Evolutionary conservation across 345 rosid species (phyloP).

Genomic region (Ailanthus altissimus): DNA sequence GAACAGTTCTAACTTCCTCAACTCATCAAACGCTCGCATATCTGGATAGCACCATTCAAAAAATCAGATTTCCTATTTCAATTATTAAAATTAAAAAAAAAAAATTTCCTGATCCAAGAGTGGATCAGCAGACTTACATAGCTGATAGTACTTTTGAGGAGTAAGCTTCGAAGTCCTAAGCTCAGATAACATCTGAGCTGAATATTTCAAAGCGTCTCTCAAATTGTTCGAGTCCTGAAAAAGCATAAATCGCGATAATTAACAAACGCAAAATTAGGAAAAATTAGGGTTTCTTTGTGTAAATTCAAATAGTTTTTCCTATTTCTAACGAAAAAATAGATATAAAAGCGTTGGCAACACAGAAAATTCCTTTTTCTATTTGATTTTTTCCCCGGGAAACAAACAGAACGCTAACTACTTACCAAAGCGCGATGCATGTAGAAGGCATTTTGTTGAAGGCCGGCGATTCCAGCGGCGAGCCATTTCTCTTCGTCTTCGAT

Average conservation of each 20-base stretch:
- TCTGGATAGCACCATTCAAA: slow-evolving; percentile 44
- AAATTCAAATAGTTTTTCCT: background rate
- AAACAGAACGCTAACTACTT: slow-evolving; percentile 28
- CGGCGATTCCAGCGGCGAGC: slow-evolving; percentile 92
- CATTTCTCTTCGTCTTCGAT: slow-evolving; percentile 96
- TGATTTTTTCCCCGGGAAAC: slow-evolving; percentile 21
- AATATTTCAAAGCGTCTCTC: slow-evolving; percentile 93
- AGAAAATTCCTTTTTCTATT: background rate
- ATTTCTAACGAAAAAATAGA: background rate
- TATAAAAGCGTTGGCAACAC: background rate
- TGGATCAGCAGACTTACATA: slow-evolving; percentile 56
- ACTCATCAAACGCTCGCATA: slow-evolving; percentile 97
- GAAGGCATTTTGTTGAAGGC: slow-evolving; percentile 96
- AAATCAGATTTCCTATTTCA: background rate
- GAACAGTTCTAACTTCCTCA: slow-evolving; percentile 90
- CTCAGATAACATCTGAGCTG: slow-evolving; percentile 99
- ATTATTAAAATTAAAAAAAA: slow-evolving; percentile 1
- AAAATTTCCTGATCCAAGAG: slow-evolving; percentile 1
- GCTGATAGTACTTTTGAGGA: slow-evolving; percentile 92
- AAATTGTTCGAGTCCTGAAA: slow-evolving; percentile 90
- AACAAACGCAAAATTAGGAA: background rate
- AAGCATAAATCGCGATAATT: background rate
- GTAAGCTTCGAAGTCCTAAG: slow-evolving; percentile 97
- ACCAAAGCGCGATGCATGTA: slow-evolving; percentile 99
- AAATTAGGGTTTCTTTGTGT: slow-evolving; percentile 33